Percentiles rank a stretch among this genome's conserved stretches.
phyloP scores from a whole-genome alignment of 2,329 filamentous ascomycete genomes.

The Bipolaris cookei region DNA sequence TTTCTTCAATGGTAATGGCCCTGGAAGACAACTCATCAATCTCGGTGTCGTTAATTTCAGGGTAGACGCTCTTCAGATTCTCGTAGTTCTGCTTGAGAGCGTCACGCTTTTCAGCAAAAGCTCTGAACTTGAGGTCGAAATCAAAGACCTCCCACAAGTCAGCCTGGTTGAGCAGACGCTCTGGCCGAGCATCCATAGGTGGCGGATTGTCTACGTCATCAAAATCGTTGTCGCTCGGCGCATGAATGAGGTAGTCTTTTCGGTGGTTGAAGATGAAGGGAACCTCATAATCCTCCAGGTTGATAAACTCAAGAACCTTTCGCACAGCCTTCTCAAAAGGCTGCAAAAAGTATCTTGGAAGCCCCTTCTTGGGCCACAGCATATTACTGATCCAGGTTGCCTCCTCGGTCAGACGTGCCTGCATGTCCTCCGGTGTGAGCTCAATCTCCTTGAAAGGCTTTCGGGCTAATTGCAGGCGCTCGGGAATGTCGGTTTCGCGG shows the following conservation, averaged over 20 bases:
- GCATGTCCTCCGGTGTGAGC: constrained; percentile 77
- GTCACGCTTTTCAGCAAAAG: constrained; percentile 89
- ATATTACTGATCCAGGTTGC: constrained; percentile 89
- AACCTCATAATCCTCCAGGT: constrained; percentile 91
- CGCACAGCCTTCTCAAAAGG: constrained; percentile 88
- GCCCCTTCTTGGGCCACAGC: constrained; percentile 84
- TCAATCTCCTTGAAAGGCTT: constrained; percentile 85
- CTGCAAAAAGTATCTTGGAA: constrained; percentile 73
- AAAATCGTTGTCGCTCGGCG: constrained; percentile 68
- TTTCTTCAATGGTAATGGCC: constrained; percentile 87
- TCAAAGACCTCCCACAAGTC: constrained; percentile 96
- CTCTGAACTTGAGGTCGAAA: constrained; percentile 92
- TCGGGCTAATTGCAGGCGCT: constrained; percentile 90
- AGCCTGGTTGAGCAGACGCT: constrained; percentile 88
- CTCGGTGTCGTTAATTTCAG: constrained; percentile 71
- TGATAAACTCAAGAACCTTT: constrained; percentile 94
- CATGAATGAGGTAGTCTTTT: constrained; percentile 95
- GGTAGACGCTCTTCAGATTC: constrained; percentile 65
- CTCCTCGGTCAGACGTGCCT: constrained; percentile 73
- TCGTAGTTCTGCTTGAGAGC: constrained; percentile 80
- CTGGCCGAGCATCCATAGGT: constrained; percentile 75
- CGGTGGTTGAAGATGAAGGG: constrained; percentile 98
- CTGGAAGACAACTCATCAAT: constrained; percentile 82
- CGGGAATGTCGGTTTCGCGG: constrained; percentile 85
- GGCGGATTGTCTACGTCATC: constrained; percentile 70